Percentiles rank a stretch among this genome's conserved stretches.
phyloP scores from a whole-genome alignment of 176 grass and related monocot species.

The Oryza longistaminata region DNA sequence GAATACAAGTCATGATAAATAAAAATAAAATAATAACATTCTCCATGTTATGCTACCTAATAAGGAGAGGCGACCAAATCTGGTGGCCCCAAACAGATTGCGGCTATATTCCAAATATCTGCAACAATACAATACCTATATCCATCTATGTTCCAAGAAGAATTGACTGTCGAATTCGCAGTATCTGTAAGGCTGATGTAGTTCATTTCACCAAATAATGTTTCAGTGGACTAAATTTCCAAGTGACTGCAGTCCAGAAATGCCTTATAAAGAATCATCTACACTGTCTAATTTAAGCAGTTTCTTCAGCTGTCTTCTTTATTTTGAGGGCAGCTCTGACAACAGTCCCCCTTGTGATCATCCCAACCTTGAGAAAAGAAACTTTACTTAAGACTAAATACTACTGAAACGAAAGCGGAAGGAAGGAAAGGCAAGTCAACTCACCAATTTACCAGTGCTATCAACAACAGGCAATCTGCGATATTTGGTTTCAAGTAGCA shows the following conservation, averaged over 20 bases:
- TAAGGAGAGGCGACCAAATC: conserved; percentile 10
- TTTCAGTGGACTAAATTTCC: conserved; percentile 5
- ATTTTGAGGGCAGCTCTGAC: conserved; percentile 52
- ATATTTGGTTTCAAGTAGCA: conserved; percentile 65
- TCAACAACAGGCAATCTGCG: neutral
- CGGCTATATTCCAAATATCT: conserved; percentile 8
- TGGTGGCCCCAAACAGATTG: conserved; percentile 26
- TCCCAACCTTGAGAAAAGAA: conserved; percentile 45
- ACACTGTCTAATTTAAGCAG: conserved; percentile 7
- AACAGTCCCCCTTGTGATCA: conserved; percentile 50
- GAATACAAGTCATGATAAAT: neutral
- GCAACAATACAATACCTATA: conserved; percentile 21
- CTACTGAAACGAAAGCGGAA: conserved; percentile 9
- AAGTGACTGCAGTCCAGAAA: conserved; percentile 5
- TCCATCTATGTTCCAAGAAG: conserved; percentile 9
- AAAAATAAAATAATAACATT: neutral
- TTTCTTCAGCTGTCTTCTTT: conserved; percentile 39
- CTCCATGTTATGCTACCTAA: conserved; percentile 27
- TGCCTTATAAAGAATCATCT: conserved; percentile 22
- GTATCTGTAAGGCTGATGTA: neutral
- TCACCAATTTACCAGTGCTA: neutral
- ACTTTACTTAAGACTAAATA: neutral
- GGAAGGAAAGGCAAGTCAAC: neutral
- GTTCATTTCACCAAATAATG: conserved; percentile 19
- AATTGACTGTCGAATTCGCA: neutral